Evolutionary conservation across 345 rosid genomes (phyloP).

Genomic region (Hirschfeldia incana): DNA sequence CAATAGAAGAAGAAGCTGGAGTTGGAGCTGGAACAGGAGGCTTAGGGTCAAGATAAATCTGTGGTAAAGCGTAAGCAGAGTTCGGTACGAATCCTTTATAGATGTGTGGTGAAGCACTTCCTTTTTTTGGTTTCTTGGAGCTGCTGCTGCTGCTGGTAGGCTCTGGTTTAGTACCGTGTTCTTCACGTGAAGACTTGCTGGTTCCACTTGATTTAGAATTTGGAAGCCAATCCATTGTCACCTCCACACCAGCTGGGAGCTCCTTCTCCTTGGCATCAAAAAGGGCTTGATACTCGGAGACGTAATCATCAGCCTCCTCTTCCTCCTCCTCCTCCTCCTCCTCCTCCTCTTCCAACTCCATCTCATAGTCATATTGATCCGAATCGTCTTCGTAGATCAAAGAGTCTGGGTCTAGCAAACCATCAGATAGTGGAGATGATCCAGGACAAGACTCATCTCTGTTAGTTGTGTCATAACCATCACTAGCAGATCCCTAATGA

Average conservation of each 20-base stretch:
- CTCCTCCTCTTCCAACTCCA: neutral
- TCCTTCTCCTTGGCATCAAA: constrained; percentile 63
- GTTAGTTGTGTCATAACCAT: constrained; percentile 24
- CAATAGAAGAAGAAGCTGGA: constrained; percentile 14
- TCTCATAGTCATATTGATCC: constrained; percentile 38
- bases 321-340: constrained; percentile 39
- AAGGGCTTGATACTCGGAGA: constrained; percentile 57
- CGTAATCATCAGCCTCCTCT: constrained; percentile 49
- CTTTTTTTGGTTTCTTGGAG: constrained; percentile 18
- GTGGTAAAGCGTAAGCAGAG: constrained; percentile 37
- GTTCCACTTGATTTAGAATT: constrained; percentile 38
- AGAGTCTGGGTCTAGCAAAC: constrained; percentile 43
- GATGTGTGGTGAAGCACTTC: constrained; percentile 13
- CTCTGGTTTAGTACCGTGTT: constrained; percentile 8
- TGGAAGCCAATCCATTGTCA: constrained; percentile 61
- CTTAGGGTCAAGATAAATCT: constrained; percentile 24
- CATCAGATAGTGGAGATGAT: constrained; percentile 40
- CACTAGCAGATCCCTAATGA: constrained; percentile 38
- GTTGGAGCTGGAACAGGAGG: constrained; percentile 22
- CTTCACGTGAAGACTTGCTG: constrained; percentile 25
- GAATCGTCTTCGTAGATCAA: constrained; percentile 38
- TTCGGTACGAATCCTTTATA: constrained; percentile 12
- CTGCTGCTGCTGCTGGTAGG: neutral
- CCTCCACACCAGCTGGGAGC: constrained; percentile 83
- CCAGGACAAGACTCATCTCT: constrained; percentile 7